Percentiles rank a stretch among this genome's conserved stretches.
Conservation (phyloP, 2,329 filamentous ascomycete species). For the Eurotiales sp. region DNA sequence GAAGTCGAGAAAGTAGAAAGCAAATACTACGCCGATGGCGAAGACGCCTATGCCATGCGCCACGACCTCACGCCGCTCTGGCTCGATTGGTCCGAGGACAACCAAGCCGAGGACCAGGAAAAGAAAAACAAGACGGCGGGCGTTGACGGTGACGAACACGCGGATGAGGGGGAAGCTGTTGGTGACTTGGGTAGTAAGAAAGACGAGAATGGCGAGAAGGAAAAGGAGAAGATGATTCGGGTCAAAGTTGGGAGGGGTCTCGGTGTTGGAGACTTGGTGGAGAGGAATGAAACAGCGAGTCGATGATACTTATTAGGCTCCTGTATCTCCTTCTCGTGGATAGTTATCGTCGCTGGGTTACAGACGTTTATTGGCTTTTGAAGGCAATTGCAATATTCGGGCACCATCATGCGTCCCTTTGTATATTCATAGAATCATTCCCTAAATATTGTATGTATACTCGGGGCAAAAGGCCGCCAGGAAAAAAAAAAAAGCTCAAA, state of each 20-base stretch:
- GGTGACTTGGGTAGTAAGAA: conserved; percentile 59
- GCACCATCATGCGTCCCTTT: too few species aligned
- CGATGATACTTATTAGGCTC: conserved; percentile 6
- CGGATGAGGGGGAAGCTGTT: conserved; percentile 67
- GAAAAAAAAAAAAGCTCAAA: too few species aligned
- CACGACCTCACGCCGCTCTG: conserved; percentile 64
- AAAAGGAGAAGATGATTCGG: conserved; percentile 65
- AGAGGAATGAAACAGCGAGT: conserved; percentile 41
- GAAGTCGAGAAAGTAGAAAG: conserved; percentile 65
- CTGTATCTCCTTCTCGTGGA: too few species aligned
- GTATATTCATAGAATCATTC: too few species aligned
- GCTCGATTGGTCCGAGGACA: conserved; percentile 47
- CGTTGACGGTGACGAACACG: conserved; percentile 20
- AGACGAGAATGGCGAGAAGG: conserved; percentile 38
- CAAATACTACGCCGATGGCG: conserved; percentile 80
- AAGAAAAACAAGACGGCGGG: conserved; percentile 28
- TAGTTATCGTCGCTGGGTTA: too few species aligned
- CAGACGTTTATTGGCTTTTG: background rate
- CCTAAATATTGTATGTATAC: too few species aligned
- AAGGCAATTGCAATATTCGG: background rate
- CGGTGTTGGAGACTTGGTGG: conserved; percentile 64
- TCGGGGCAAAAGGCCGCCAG: too few species aligned
- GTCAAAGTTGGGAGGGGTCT: conserved; percentile 78
- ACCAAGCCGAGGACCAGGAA: conserved; percentile 32
- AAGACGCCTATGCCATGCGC: conserved; percentile 92